These are phyloP conservation scores for Urtica urens DNA, from an alignment of 306 rosid species.

Conservation along the genomic window DNA sequence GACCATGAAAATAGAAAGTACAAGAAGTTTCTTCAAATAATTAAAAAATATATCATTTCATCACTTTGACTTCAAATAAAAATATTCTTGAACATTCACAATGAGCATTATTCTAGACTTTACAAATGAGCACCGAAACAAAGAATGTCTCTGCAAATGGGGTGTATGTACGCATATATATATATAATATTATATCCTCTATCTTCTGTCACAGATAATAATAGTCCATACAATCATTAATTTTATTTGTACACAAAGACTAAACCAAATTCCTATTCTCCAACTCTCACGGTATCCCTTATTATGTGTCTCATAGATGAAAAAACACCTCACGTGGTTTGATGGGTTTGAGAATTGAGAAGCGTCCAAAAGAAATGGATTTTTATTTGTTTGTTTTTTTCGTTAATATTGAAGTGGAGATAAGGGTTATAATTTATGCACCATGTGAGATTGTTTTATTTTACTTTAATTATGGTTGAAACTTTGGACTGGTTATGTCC, in stretches of 20 bases:
- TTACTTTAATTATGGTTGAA: neutral
- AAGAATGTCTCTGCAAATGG: slow-evolving; percentile 1
- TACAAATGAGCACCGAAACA: neutral
- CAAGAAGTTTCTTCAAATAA: too few relatives aligned
- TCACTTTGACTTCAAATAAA: neutral
- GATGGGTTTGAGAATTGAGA: neutral
- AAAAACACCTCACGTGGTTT: slow-evolving; percentile 24
- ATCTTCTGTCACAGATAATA: slow-evolving; percentile 1
- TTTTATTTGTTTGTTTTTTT: too few relatives aligned
- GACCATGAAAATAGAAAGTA: too few relatives aligned
- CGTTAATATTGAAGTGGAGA: too few relatives aligned
- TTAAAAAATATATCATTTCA: too few relatives aligned
- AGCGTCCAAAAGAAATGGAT: neutral
- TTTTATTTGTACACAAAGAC: neutral
- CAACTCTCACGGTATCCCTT: slow-evolving; percentile 30
- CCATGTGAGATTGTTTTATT: neutral
- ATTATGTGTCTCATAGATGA: slow-evolving; percentile 23
- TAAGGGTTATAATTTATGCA: neutral
- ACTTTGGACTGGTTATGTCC: neutral
- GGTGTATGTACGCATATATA: neutral
- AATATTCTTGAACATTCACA: neutral
- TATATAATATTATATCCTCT: neutral
- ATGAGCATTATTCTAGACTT: too few relatives aligned
- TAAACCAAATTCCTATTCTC: slow-evolving; percentile 6
- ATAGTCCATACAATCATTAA: neutral